Conservation (phyloP, 129 eudicot species). For the Solidago caesia region DNA sequence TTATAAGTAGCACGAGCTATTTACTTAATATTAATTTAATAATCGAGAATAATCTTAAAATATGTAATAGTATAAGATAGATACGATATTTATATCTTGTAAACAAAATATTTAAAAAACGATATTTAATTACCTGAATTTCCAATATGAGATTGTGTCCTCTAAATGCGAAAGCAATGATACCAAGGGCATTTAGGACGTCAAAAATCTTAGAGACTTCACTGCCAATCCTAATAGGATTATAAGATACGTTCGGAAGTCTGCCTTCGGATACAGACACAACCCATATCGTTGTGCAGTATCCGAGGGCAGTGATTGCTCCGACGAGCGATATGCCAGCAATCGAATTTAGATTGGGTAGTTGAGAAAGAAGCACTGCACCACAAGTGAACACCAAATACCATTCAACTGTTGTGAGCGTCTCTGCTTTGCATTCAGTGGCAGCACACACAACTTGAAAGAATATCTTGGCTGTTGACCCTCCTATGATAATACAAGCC, state of each 20-base stretch:
- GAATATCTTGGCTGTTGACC: conserved; percentile 42
- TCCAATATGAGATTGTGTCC: conserved; percentile 55
- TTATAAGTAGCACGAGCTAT: no score
- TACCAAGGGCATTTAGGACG: conserved; percentile 48
- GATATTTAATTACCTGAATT: conserved; percentile 41
- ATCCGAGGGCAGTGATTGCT: conserved; percentile 48
- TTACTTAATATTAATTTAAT: no score
- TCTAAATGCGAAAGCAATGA: conserved; percentile 47
- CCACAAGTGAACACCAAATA: conserved; percentile 46
- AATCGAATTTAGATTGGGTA: conserved; percentile 49
- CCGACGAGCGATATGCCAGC: conserved; percentile 53
- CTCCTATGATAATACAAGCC: conserved; percentile 41
- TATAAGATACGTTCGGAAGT: conserved; percentile 40
- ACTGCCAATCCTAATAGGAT: conserved; percentile 35
- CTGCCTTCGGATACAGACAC: conserved; percentile 44
- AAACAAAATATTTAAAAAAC: no score
- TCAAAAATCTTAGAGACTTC: conserved; percentile 32
- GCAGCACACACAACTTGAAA: conserved; percentile 40
- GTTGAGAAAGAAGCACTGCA: conserved; percentile 45
- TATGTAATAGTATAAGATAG: no score
- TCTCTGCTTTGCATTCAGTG: conserved; percentile 37
- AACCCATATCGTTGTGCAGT: conserved; percentile 41
- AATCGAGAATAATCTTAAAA: no score
- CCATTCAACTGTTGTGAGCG: conserved; percentile 48
- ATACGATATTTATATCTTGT: no score